Base-by-base conservation (phyloP, 164 flowering plant genomes). In the Saururus chinensis region DNA sequence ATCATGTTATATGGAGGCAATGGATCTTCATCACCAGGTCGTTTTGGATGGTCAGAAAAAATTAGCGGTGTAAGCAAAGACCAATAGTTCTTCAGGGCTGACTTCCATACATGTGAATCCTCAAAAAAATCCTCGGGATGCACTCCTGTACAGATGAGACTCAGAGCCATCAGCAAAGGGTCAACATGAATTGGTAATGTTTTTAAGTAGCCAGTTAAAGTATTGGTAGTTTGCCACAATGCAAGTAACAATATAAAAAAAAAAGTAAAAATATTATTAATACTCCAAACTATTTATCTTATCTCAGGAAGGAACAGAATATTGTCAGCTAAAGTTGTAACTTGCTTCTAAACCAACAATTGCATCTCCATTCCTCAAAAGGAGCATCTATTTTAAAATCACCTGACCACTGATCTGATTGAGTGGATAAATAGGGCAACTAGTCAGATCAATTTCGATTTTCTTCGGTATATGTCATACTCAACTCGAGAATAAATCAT, bases 1-100 rank as follows among this genome's bases (percentile, higher is more conserved):
- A 93, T 67, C 96, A 92, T 89, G 77, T 92, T 92, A 71, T 69
- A 92, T 51, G 96, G 98, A 73, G 98, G 98, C 60, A 85, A 69
- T 60, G 96, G 98, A 60, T 92, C 98, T 76, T 92, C 96, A 79
- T 92, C 95, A 7, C 96, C 96, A 4, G 95, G 96, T 77, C 98
- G 82, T 80, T 92, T 92, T 56, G 98, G 98, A 77, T 92, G 98
- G 75, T 92, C 98, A 54, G 98, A 92, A 70, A 88, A 92, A 67
- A 92, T 92, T 68, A 89, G 77, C 35, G 98, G 98, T 13, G 98
- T 84, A 62, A 92, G 86, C 79, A 92, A 76, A 20, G 98, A 86
- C 98, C 98, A 93, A 75, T 88, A 92, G 70, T 88, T 85, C 72
- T 69, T 81, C 51, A 88, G 60, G 61, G 95, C 79, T 51, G 84